These are phyloP conservation scores for Penicillium fimorum DNA, from an alignment of 495 filamentous ascomycete genomes.

Conservation along the genomic window DNA sequence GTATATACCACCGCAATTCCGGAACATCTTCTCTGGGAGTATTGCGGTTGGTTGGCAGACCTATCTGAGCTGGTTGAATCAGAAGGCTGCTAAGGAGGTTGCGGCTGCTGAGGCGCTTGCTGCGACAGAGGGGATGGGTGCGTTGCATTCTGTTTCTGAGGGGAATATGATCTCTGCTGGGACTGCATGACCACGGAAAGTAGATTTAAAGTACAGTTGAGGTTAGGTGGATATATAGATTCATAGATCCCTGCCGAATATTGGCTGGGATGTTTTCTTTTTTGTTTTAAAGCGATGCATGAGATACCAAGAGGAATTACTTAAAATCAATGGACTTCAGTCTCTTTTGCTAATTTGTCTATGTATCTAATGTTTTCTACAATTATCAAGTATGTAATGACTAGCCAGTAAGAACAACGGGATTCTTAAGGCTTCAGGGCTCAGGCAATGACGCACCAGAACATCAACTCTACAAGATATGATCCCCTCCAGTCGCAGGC, in stretches of 20 bases:
- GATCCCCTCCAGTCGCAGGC: conserved; percentile 31
- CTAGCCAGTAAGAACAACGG: conserved; percentile 4
- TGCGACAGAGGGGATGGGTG: conserved; percentile 18
- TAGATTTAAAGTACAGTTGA: background rate
- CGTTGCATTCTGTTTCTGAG: conserved; percentile 11
- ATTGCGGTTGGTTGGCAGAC: conserved; percentile 90
- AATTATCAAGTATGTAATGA: background rate
- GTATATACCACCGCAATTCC: conserved; percentile 73
- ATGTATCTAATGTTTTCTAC: background rate
- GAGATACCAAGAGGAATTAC: conserved; percentile 18
- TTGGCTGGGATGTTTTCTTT: conserved; percentile 4
- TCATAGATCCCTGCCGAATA: conserved; percentile 10
- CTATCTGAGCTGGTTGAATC: conserved; percentile 81
- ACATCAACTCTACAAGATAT: conserved; percentile 14
- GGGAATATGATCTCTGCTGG: conserved; percentile 17
- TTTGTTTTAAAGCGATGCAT: conserved; percentile 20
- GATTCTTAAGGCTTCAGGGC: conserved; percentile 8
- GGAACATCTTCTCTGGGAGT: conserved; percentile 72
- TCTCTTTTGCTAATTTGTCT: conserved; percentile 1
- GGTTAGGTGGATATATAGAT: conserved; percentile 15
- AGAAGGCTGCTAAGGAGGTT: conserved; percentile 62
- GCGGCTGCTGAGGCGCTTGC: conserved; percentile 28
- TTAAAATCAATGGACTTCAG: conserved; percentile 21
- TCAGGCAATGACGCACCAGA: conserved; percentile 5
- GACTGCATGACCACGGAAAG: conserved; percentile 23